These are phyloP conservation scores for Aspergillus japonicus DNA, from an alignment of 2,329 filamentous ascomycete species.

Conservation along the genomic window DNA sequence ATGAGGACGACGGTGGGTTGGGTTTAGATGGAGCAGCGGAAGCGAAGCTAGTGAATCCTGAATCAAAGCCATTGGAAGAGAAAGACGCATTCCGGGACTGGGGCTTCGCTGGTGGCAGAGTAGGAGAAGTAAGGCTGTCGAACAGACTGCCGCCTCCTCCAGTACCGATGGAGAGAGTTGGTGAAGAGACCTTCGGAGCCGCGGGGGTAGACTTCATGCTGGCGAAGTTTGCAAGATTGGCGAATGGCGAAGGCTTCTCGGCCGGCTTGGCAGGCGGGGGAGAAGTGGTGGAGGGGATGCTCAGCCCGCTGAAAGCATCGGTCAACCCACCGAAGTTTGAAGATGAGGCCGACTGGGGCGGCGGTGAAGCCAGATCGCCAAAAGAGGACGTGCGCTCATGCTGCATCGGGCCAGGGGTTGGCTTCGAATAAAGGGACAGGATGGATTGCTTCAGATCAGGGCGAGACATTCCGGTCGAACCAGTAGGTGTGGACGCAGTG, in stretches of 20 bases:
- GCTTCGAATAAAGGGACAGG: constrained; percentile 85
- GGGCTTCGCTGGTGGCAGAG: constrained; percentile 48
- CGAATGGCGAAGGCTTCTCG: constrained; percentile 63
- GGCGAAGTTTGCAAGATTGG: constrained; percentile 58
- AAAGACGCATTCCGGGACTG: constrained; percentile 51
- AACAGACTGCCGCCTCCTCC: constrained; percentile 85
- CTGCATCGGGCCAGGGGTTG: constrained; percentile 58
- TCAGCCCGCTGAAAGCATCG: constrained; percentile 75
- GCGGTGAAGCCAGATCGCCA: constrained; percentile 63
- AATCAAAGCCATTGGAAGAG: constrained; percentile 60
- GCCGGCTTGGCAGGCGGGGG: constrained; percentile 35
- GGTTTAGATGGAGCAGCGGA: constrained; percentile 46
- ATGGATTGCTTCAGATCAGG: constrained; percentile 98
- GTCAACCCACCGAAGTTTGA: constrained; percentile 63
- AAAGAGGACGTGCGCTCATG: constrained; percentile 65
- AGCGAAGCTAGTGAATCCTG: constrained; percentile 64
- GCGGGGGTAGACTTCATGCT: constrained; percentile 45
- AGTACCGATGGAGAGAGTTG: constrained; percentile 58
- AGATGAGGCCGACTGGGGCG: constrained; percentile 31
- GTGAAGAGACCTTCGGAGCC: constrained; percentile 49
- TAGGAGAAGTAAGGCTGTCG: constrained; percentile 64
- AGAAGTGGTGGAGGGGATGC: constrained; percentile 55
- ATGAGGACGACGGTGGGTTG: constrained; percentile 47
- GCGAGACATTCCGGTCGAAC: constrained; percentile 66
- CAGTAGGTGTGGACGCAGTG: constrained; percentile 63